These are phyloP conservation scores for Ephemerocybe angulata DNA, from an alignment of 768 basidiomycete genomes.

Conservation along the genomic window DNA sequence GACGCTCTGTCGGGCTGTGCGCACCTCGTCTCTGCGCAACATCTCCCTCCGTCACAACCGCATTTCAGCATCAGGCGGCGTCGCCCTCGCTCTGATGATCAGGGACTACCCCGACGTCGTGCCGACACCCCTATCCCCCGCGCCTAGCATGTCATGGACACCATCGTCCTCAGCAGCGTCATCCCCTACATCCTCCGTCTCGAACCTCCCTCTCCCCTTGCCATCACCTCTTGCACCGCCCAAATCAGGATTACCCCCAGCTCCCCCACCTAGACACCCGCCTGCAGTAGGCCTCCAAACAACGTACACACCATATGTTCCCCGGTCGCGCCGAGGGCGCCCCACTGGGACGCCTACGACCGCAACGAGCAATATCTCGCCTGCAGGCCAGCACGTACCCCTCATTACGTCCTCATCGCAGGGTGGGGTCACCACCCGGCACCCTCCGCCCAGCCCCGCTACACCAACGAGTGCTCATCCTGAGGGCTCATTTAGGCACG, in stretches of 20 bases:
- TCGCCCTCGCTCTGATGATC: constrained; percentile 93
- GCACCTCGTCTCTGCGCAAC: constrained; percentile 79
- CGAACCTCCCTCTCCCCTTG: constrained; percentile 29
- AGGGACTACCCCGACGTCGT: constrained; percentile 89
- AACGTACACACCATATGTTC: constrained; percentile 83
- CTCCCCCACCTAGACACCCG: constrained; percentile 41
- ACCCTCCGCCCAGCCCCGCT: constrained; percentile 25
- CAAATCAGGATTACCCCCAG: constrained; percentile 28
- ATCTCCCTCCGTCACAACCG: constrained; percentile 88
- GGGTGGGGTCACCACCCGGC: constrained; percentile 48
- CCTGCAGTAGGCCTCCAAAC: constrained; percentile 55
- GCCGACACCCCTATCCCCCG: constrained; percentile 32
- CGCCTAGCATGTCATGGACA: constrained; percentile 23
- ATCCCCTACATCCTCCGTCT: constrained; percentile 33
- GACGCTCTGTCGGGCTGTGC: constrained; percentile 77
- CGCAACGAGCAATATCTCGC: constrained; percentile 41
- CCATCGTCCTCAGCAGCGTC: constrained; percentile 34
- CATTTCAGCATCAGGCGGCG: constrained; percentile 80
- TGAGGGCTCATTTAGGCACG: constrained; percentile 27
- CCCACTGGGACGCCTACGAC: constrained; percentile 31
- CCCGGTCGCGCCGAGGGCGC: constrained; percentile 51
- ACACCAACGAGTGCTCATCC: constrained; percentile 18
- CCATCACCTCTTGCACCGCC: constrained; percentile 27
- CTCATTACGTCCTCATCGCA: constrained; percentile 65
- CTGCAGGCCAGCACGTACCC: constrained; percentile 47